Base-by-base conservation (phyloP, 2,329 filamentous ascomycete genomes). In the Nemania diffusa region DNA sequence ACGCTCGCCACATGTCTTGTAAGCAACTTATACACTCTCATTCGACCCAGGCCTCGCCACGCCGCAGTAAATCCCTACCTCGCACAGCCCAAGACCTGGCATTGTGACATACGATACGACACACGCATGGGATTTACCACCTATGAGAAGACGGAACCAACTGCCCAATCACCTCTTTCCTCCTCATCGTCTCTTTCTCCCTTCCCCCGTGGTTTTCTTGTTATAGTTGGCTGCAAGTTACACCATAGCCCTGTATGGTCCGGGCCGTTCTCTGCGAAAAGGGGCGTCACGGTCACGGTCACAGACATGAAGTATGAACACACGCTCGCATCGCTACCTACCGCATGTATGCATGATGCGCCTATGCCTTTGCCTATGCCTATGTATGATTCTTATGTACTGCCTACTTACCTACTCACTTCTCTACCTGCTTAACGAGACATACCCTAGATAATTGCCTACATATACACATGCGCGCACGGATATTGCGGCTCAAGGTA, bases 221-320 rank as follows among this genome's bases (percentile, higher is more conserved):
- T 26, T 27, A 3, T 46, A 46, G 55, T 57, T 57, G 24, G 55
- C 55, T 57, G 55, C 55, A 57, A 48, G 40, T 40, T 22, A 34
- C 26, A 22, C 24, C 55, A 29, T 24, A 17, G 24, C 7, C 55
- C 17, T 40, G 42, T 40, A 57, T 46, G 40, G 27, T 24, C 55
- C 55, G 42, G 40, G 2, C 55, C 40, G 42, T 48, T 57, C 55
- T 44, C 34, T 20, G 51, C 29, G 40, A 24, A 55, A 15, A 34
- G 9, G 11, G n/a, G n/a, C 51, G 20, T 55, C 57, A 51, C 22
- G 46, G 46, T 50, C 9, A 27, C 46, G 46, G 48, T 29, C 26
- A 51, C 48, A 26, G 50, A 27, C 50, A 34, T 53, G 26, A 53
- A 29, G 17, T 5, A 22, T 9, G 20, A 6, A 13, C 20, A n/a